These are phyloP conservation scores for Aspergillus aculeatinus DNA, from an alignment of 2,329 filamentous ascomycete species.

Conservation along the genomic window DNA sequence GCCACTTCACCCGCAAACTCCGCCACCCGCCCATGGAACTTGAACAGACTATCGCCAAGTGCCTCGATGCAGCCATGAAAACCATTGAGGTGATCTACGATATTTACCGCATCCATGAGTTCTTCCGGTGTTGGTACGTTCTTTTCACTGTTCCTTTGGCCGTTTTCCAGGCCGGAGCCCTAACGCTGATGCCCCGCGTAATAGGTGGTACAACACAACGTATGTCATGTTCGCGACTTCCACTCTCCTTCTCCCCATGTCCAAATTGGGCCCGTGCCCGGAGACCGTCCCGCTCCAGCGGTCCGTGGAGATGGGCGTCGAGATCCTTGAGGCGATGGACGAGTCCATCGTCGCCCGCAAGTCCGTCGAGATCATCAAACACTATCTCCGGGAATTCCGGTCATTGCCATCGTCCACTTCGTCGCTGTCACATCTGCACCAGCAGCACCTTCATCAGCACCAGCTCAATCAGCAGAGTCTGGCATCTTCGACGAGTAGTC, in stretches of 20 bases:
- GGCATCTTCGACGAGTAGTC: background rate
- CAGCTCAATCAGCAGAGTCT: background rate
- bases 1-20: conserved; percentile 32
- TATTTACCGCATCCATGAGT: conserved; percentile 40
- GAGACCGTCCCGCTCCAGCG: conserved; percentile 29
- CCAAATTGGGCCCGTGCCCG: conserved; percentile 28
- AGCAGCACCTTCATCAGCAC: background rate
- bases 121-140: conserved; percentile 45
- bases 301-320: conserved; percentile 40
- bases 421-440: background rate
- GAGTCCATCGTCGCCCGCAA: conserved; percentile 43
- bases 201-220: conserved; percentile 46
- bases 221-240: conserved; percentile 44
- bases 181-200: background rate
- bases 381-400: conserved; percentile 33
- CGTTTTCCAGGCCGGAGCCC: background rate
- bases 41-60: conserved; percentile 36
- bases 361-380: conserved; percentile 38
- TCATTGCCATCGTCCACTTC: conserved; percentile 6
- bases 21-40: conserved; percentile 28
- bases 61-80: conserved; percentile 39
- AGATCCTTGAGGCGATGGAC: conserved; percentile 45
- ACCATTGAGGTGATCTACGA: conserved; percentile 44
- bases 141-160: background rate
- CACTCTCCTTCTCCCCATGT: conserved; percentile 38